Evolutionary conservation across 2,329 filamentous ascomycete genomes (phyloP).

Genomic region (Fusarium odoratissimum): DNA sequence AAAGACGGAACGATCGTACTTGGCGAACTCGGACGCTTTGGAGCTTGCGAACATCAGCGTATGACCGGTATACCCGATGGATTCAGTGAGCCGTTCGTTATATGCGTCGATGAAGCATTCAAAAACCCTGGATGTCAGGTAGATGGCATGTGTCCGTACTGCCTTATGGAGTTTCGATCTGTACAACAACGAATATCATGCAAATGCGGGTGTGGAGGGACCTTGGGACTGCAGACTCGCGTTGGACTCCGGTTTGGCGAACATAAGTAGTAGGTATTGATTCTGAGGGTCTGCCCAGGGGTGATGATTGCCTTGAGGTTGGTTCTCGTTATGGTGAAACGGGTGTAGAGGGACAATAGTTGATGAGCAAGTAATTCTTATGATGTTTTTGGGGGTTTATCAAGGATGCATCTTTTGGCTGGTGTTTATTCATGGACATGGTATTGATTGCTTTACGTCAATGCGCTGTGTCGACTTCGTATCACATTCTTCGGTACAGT

Average conservation of each 20-base stretch:
- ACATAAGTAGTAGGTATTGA: background rate
- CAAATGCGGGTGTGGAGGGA: conserved; percentile 14
- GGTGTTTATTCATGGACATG: background rate
- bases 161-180: too few relatives aligned
- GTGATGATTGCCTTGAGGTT: background rate
- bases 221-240: background rate
- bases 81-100: too few relatives aligned
- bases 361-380: background rate
- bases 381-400: background rate
- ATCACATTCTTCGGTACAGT: background rate
- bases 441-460: background rate
- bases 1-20: background rate
- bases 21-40: background rate
- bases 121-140: too few relatives aligned
- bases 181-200: too few relatives aligned
- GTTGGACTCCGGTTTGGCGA: background rate
- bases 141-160: too few relatives aligned
- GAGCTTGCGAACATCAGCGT: conserved; percentile 3
- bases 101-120: too few relatives aligned
- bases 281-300: too few relatives aligned
- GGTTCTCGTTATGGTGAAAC: background rate
- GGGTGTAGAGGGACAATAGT: background rate
- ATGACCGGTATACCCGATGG: too few relatives aligned
- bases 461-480: background rate
- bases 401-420: background rate